Evolutionary conservation across 2,329 filamentous ascomycete genomes (phyloP).

Genomic region (Lasiodiplodia hormozganensis): DNA sequence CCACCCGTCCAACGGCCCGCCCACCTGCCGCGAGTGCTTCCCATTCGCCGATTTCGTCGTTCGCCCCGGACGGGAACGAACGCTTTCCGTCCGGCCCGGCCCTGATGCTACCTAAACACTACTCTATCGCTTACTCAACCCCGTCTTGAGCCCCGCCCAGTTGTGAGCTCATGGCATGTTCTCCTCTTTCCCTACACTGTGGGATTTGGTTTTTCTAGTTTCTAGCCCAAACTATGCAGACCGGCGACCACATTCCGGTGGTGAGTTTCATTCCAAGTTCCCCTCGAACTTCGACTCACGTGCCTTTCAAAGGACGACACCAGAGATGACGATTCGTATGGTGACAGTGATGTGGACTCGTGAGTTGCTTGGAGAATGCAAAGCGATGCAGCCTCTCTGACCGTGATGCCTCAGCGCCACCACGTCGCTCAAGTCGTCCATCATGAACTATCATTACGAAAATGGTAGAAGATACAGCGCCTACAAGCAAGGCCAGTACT

Average conservation of each 20-base stretch:
- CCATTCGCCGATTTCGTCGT: not conserved
- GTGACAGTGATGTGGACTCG: slow-evolving; percentile 4
- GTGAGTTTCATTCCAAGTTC: not conserved
- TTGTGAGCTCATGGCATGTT: not conserved
- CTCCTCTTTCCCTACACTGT: not conserved
- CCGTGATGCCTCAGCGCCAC: not conserved
- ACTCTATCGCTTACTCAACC: not conserved
- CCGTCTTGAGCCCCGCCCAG: not conserved
- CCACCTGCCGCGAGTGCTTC: not conserved
- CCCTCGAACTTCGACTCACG: not conserved
- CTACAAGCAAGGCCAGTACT: slow-evolving; percentile 45
- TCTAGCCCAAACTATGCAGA: not conserved
- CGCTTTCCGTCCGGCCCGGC: not conserved
- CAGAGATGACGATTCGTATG: not conserved
- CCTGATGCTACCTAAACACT: not conserved
- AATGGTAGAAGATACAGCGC: slow-evolving; percentile 42
- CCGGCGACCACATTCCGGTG: not conserved
- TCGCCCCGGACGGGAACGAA: not conserved
- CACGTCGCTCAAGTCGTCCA: slow-evolving; percentile 12
- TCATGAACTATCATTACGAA: slow-evolving; percentile 17
- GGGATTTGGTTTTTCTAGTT: not conserved
- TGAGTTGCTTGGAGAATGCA: not conserved
- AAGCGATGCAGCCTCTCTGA: not conserved
- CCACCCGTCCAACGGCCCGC: not conserved
- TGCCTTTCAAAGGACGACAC: slow-evolving; percentile 3